Base-by-base conservation (phyloP, 371 early-diverging fungal genomes). In the Rhizomucor miehei region DNA sequence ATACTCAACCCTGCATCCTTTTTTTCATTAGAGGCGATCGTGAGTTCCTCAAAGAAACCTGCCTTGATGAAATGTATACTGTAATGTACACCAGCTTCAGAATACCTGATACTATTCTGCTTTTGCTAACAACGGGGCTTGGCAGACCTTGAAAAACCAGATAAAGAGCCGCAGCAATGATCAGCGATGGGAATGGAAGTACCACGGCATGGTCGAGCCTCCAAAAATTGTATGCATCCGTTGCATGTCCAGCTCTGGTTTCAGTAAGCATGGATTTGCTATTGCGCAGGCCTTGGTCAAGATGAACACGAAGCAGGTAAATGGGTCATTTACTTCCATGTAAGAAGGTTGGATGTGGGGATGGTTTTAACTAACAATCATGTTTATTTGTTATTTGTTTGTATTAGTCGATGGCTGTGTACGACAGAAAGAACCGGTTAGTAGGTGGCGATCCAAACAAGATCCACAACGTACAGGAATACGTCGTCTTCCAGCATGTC, bases 401-500 rank as follows among this genome's bases (percentile, higher is more conserved):
- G 38, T 9, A 38, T 14, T 65, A 81, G 81, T 76, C 78, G 5
- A 84, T 87, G 73, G 80, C 81, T 50, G 78, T 78, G 36, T 82
- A 67, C 60, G 75, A 84, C 59, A 82, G 79, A 62, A 78, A 78
- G 66, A 76, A 80, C 61, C 68, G 71, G 40, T 46, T 81, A 40
- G 70, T 79, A 36, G 84, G 77, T 39, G 84, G 81, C 29, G 81
- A 80, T 52, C 74, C 77, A 40, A 71, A 80, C 57, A 83, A 81
- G 58, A 58, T 80, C 13, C 80, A 80, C 43, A 79, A 73, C 37
- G 75, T 88, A 11, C 63, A 72, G 25, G 89, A 89, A 62, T 86
- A 87, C 53, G 71, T 86, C 46, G 87, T 89, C 6, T 86, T 87
- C 69, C 90, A 90, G 66, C 71, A 86, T 51, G 73, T 82, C 11